These are phyloP conservation scores for Hypoxylon crocopeplum DNA, from an alignment of 495 filamentous ascomycete species.

Conservation along the genomic window DNA sequence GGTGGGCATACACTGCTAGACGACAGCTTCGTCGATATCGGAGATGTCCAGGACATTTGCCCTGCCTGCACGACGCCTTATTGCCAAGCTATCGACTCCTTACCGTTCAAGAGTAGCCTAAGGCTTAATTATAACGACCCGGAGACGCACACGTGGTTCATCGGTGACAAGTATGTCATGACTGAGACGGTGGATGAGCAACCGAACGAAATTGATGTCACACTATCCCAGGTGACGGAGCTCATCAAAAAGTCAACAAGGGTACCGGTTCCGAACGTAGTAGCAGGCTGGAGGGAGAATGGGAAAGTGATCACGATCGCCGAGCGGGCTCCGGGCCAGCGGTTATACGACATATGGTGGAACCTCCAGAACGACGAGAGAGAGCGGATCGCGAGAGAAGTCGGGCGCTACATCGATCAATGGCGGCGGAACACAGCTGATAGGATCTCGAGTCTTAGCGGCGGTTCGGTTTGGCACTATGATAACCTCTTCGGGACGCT, in stretches of 20 bases:
- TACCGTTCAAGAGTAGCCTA: conserved; percentile 36
- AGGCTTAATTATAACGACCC: conserved; percentile 33
- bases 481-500: conserved; percentile 25
- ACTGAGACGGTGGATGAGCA: conserved; percentile 29
- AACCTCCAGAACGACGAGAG: conserved; percentile 13
- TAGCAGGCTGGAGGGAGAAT: conserved; percentile 37
- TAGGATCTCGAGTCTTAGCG: conserved; percentile 26
- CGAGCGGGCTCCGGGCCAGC: conserved; percentile 19
- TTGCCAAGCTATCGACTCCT: conserved; percentile 31
- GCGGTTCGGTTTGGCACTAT: conserved; percentile 23
- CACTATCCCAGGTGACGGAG: conserved; percentile 19
- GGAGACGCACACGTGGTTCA: conserved; percentile 33
- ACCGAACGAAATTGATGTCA: conserved; percentile 17
- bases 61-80: conserved; percentile 38
- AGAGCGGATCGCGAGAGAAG: conserved; percentile 29
- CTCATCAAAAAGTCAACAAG: conserved; percentile 12
- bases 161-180: conserved; percentile 36
- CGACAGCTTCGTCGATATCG: conserved; percentile 34
- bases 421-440: conserved; percentile 27
- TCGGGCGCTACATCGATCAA: conserved; percentile 15
- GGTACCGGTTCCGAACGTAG: conserved; percentile 30
- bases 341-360: conserved; percentile 41
- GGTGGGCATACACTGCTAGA: neutral
- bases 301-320: conserved; percentile 36
- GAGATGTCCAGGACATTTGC: conserved; percentile 39